Conservation (phyloP, 768 basidiomycete genomes). For the Termitomyces sp. region DNA sequence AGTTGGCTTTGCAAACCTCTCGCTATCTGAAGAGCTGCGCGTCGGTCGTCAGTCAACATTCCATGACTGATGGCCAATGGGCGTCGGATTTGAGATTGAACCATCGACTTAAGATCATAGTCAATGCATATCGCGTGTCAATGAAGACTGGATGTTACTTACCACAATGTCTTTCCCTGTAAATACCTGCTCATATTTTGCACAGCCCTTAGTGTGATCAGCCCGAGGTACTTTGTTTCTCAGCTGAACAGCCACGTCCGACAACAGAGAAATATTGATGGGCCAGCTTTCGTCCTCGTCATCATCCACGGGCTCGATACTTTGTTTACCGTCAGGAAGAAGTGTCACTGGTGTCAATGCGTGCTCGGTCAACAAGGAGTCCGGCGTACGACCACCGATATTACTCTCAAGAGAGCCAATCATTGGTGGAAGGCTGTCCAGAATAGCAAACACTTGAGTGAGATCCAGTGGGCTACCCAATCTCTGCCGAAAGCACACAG, state of each 20-base stretch:
- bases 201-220: conserved; percentile 88
- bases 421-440: no score
- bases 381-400: no score
- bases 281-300: conserved; percentile 73
- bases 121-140: not conserved
- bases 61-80: conserved; percentile 76
- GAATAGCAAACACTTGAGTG: no score
- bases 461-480: no score
- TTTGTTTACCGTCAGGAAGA: no score
- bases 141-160: conserved; percentile 26
- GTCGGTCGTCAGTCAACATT: conserved; percentile 71
- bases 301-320: no score
- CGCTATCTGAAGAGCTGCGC: conserved; percentile 83
- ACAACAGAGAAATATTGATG: conserved; percentile 84
- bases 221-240: conserved; percentile 87
- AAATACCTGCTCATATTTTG: conserved; percentile 86
- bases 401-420: no score
- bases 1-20: conserved; percentile 88
- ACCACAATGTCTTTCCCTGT: conserved; percentile 95
- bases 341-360: no score
- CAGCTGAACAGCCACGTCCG: conserved; percentile 85
- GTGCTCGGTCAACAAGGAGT: no score
- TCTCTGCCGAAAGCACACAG: no score
- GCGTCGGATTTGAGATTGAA: conserved; percentile 82
- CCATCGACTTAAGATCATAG: conserved; percentile 57